These are phyloP conservation scores for Linaria vulgaris DNA, from an alignment of 257 asterid genomes.

Conservation along the genomic window DNA sequence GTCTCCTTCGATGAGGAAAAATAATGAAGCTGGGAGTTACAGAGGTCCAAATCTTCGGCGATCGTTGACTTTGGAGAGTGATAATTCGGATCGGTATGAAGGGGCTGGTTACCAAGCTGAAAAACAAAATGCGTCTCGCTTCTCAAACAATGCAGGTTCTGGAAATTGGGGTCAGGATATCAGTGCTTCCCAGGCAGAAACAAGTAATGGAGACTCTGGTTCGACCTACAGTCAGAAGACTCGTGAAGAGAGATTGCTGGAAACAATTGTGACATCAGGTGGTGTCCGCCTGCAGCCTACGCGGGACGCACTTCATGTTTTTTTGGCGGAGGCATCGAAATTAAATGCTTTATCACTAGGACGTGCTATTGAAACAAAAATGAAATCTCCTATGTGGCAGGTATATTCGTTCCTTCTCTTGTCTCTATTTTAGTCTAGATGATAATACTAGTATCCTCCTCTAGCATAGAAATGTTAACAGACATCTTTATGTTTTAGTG, in stretches of 20 bases:
- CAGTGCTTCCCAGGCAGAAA: slow-evolving; percentile 55
- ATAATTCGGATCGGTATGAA: slow-evolving; percentile 57
- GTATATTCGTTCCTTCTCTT: slow-evolving; percentile 44
- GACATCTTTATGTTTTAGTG: slow-evolving; percentile 14
- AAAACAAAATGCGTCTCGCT: slow-evolving; percentile 46
- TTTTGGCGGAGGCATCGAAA: slow-evolving; percentile 78
- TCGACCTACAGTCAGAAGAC: slow-evolving; percentile 54
- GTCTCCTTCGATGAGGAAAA: slow-evolving; percentile 70
- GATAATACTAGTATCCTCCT: slow-evolving; percentile 6
- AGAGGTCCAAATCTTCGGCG: slow-evolving; percentile 82
- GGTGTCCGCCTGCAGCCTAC: slow-evolving; percentile 98
- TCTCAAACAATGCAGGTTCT: slow-evolving; percentile 61
- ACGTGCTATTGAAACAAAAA: slow-evolving; percentile 76
- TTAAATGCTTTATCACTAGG: slow-evolving; percentile 62
- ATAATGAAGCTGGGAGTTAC: slow-evolving; percentile 70
- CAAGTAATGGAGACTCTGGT: slow-evolving; percentile 42
- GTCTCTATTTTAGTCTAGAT: slow-evolving; percentile 20
- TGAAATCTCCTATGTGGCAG: slow-evolving; percentile 93
- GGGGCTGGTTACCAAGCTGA: slow-evolving; percentile 49
- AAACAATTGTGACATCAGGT: slow-evolving; percentile 84
- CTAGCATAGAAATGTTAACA: slow-evolving; percentile 8
- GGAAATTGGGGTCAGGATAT: slow-evolving; percentile 67
- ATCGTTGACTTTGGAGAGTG: slow-evolving; percentile 73
- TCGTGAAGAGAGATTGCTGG: slow-evolving; percentile 83
- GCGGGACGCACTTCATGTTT: slow-evolving; percentile 83